phyloP scores from a whole-genome alignment of 1,284 basidiomycete genomes.

The Rhodofomes roseus region DNA sequence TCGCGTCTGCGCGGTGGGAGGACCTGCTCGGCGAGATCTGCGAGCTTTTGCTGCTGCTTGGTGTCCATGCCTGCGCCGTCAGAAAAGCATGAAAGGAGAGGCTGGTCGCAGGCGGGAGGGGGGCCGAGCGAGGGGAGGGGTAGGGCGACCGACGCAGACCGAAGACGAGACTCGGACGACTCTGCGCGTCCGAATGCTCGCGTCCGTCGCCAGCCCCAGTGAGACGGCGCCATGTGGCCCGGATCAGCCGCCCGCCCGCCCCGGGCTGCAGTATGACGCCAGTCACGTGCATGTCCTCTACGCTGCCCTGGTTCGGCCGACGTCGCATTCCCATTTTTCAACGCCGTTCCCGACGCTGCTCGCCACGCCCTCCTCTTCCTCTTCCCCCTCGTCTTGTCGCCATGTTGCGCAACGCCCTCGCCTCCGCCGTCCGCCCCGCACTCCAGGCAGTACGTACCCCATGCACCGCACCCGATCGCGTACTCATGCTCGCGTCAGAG shows the following conservation, averaged over 20 bases:
- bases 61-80: conserved; percentile 13
- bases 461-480: conserved; percentile 1
- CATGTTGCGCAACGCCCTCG: conserved; percentile 69
- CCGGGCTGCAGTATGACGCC: conserved; percentile 6
- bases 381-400: conserved; percentile 22
- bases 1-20: conserved; percentile 33
- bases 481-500: conserved; percentile 39
- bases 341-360: conserved; percentile 13
- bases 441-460: conserved; percentile 46
- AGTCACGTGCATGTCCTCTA: conserved; percentile 6
- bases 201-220: neutral
- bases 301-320: conserved; percentile 23
- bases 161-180: neutral
- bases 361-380: conserved; percentile 24
- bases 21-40: conserved; percentile 26
- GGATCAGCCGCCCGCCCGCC: neutral
- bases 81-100: neutral
- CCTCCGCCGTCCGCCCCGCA: conserved; percentile 52
- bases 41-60: conserved; percentile 14
- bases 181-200: neutral
- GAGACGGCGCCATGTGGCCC: neutral
- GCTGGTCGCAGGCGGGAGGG: conserved; percentile 7
- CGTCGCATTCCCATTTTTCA: conserved; percentile 20
- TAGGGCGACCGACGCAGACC: neutral
- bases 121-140: conserved; percentile 6